A percentile compares a stretch with the other conserved stretches of the same genome.
Evolutionary conservation across 305 asterid species (phyloP).

Genomic region (Solanum hybrid): DNA sequence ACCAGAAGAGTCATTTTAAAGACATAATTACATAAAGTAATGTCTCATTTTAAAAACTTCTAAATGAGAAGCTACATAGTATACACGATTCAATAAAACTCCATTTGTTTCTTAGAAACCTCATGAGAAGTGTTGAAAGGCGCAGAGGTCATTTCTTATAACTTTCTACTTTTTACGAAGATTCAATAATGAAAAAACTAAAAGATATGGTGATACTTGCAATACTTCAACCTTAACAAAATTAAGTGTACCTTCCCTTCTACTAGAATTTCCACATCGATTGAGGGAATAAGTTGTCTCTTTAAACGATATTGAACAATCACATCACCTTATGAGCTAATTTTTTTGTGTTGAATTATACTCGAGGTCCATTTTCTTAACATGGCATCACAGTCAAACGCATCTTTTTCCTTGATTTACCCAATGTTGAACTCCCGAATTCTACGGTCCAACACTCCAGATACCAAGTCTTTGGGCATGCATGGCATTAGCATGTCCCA

Average conservation of each 20-base stretch:
- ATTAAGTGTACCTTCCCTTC: not conserved
- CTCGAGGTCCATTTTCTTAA: not conserved
- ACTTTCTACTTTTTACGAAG: not conserved
- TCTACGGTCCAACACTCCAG: not conserved
- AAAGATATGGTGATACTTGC: not conserved
- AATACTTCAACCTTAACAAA: not conserved
- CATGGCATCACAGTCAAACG: not conserved
- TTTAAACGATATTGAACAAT: not conserved
- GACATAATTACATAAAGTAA: not conserved
- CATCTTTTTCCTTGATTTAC: not conserved
- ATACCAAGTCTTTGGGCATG: not conserved
- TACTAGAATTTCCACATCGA: not conserved
- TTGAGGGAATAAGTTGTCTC: not conserved
- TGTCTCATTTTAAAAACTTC: not conserved
- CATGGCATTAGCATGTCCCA: not conserved
- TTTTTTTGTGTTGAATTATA: not conserved
- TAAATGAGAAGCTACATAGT: not conserved
- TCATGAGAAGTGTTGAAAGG: not conserved
- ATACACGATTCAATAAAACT: not conserved
- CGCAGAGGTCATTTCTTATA: not conserved
- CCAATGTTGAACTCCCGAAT: not conserved
- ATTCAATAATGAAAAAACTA: not conserved
- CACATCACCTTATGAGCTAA: not conserved
- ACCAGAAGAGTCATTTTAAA: not conserved
- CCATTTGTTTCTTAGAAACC: not conserved